A percentile compares a stretch with the other conserved stretches of the same genome.
Conservation (phyloP, 768 basidiomycete species). For the Agaricus bisporus region DNA sequence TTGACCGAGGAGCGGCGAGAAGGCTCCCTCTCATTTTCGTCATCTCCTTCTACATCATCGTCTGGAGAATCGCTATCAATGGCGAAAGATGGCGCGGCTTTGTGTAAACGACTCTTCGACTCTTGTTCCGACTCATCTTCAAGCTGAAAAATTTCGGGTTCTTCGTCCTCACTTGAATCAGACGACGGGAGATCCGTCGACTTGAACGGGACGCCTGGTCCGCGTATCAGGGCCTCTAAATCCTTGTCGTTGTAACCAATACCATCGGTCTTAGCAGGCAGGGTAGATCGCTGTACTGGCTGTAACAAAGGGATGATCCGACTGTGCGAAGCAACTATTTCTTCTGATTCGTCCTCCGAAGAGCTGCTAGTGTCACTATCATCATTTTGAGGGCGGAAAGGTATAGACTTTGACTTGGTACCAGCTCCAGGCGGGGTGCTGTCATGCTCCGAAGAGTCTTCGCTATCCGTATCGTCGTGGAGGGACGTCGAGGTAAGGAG, state of each 20-base stretch:
- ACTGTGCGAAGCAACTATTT: neutral
- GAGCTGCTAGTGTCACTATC: neutral
- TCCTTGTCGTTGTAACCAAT: constrained; percentile 24
- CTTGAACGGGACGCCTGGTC: constrained; percentile 24
- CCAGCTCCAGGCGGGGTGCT: neutral
- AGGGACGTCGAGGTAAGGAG: too few species aligned
- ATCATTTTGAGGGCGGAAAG: neutral
- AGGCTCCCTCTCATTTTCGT: constrained; percentile 15
- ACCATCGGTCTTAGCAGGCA: constrained; percentile 7
- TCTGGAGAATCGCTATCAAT: constrained; percentile 23
- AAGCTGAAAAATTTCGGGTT: constrained; percentile 28
- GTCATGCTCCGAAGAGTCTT: neutral
- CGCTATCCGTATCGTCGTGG: neutral
- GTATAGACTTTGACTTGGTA: neutral
- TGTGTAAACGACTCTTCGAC: constrained; percentile 13
- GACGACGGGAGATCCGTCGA: constrained; percentile 31
- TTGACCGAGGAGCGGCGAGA: neutral
- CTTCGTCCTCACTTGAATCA: constrained; percentile 36
- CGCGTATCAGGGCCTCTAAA: constrained; percentile 32
- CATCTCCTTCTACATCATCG: constrained; percentile 31
- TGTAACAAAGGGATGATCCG: neutral
- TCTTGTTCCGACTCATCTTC: constrained; percentile 26
- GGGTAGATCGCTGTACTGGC: neutral
- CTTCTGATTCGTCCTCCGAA: neutral
- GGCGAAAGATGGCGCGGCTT: neutral